Evolutionary conservation across 352 stramenopile species (phyloP).

Genomic region (Globisporangium spiculum): DNA sequence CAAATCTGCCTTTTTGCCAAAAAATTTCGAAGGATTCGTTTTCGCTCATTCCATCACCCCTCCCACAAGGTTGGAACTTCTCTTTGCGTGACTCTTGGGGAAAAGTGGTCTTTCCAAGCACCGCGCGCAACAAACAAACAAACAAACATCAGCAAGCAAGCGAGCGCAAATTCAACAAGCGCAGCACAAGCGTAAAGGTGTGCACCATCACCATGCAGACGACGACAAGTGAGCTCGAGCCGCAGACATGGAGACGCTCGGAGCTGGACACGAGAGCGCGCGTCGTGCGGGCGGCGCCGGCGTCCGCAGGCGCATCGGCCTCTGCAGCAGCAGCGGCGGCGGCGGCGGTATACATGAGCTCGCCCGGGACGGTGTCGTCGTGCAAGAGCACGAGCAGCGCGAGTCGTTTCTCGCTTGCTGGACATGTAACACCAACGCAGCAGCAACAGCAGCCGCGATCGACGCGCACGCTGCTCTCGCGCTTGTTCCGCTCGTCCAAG

Average conservation of each 20-base stretch:
- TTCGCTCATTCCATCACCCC: neutral
- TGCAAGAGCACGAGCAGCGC: conserved; percentile 9
- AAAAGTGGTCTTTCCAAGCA: neutral
- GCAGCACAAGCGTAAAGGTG: neutral
- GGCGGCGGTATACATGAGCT: neutral
- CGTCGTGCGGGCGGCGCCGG: conserved; percentile 5
- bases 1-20: neutral
- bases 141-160: neutral
- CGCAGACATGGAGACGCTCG: neutral
- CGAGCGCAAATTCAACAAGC: neutral
- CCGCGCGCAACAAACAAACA: neutral
- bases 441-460: conserved; percentile 12
- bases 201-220: neutral
- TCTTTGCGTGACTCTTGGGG: conserved; percentile 7
- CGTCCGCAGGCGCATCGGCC: conserved; percentile 6
- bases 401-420: neutral
- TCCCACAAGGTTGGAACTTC: neutral
- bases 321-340: neutral
- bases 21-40: conserved; percentile 6
- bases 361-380: neutral
- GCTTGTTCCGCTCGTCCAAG: conserved; percentile 23
- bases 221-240: neutral
- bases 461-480: conserved; percentile 22
- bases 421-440: neutral
- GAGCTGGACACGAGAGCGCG: conserved; percentile 13